phyloP scores from a whole-genome alignment of 495 filamentous ascomycete species.

The Echria macrotheca region DNA sequence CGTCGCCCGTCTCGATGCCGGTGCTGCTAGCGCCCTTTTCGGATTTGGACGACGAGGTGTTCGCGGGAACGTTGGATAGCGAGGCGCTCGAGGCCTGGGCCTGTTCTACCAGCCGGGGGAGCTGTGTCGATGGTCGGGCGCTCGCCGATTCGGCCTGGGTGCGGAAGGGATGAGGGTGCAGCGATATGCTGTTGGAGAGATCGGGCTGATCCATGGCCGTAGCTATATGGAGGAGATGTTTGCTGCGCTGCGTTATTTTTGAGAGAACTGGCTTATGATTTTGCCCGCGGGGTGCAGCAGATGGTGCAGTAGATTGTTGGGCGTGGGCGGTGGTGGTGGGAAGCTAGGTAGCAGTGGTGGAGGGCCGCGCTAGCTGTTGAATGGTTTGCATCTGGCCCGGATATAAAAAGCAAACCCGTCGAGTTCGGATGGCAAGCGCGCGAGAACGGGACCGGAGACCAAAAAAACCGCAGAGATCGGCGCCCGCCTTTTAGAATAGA shows the following conservation, averaged over 20 bases:
- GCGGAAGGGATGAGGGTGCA: conserved; percentile 44
- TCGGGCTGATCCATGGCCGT: conserved; percentile 32
- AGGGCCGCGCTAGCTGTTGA: too few relatives aligned
- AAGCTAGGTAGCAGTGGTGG: too few relatives aligned
- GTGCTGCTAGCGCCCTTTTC: conserved; percentile 35
- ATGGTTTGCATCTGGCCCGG: too few relatives aligned
- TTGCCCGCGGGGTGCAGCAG: too few relatives aligned
- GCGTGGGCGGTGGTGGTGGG: too few relatives aligned
- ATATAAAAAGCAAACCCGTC: too few relatives aligned
- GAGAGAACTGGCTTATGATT: too few relatives aligned
- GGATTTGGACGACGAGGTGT: conserved; percentile 31
- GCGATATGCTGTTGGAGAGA: conserved; percentile 35
- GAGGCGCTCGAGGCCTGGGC: conserved; percentile 20
- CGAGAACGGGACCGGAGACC: too few relatives aligned
- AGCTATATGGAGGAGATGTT: not conserved
- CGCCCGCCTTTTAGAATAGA: too few relatives aligned
- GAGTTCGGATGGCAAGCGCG: too few relatives aligned
- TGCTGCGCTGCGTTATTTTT: not conserved
- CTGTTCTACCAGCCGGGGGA: not conserved
- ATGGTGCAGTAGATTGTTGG: too few relatives aligned
- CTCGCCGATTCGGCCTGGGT: conserved; percentile 33
- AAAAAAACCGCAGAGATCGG: too few relatives aligned
- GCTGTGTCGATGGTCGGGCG: conserved; percentile 10
- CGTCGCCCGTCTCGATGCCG: conserved; percentile 42
- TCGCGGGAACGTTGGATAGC: conserved; percentile 3